These are phyloP conservation scores for Mortierella sp. DNA, from an alignment of 371 early-diverging fungal species.

Conservation along the genomic window DNA sequence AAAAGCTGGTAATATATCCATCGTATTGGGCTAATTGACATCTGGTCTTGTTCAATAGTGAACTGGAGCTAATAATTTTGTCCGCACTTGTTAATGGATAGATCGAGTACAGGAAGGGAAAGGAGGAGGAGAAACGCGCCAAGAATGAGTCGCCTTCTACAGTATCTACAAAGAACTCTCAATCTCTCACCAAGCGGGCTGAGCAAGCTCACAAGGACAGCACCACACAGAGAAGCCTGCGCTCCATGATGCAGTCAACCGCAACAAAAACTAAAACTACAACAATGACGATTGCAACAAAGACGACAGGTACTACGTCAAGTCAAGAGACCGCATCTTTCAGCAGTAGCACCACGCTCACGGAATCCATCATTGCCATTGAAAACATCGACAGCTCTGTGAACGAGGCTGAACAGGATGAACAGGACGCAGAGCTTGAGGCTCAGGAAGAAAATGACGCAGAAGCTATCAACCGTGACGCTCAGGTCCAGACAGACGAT, in stretches of 20 bases:
- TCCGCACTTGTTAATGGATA: background rate
- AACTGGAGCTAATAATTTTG: background rate
- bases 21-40: background rate
- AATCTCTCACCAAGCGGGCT: background rate
- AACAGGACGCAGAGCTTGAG: background rate
- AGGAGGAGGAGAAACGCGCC: constrained; percentile 17
- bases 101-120: constrained; percentile 30
- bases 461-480: background rate
- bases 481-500: background rate
- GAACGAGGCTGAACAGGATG: background rate
- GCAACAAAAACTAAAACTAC: background rate
- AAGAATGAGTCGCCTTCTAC: background rate
- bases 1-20: constrained; percentile 33
- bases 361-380: background rate
- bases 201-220: background rate
- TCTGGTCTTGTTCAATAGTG: background rate
- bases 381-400: background rate
- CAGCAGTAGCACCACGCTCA: background rate
- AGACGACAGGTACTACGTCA: background rate
- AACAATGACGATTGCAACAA: background rate
- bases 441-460: background rate
- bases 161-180: constrained; percentile 1
- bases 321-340: background rate
- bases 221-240: constrained; percentile 1
- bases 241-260: background rate